Evolutionary conservation across 164 flowering plant species (phyloP), one percentile per base, ranked within the genome.

Genomic region (Chimonanthus praecox): DNA sequence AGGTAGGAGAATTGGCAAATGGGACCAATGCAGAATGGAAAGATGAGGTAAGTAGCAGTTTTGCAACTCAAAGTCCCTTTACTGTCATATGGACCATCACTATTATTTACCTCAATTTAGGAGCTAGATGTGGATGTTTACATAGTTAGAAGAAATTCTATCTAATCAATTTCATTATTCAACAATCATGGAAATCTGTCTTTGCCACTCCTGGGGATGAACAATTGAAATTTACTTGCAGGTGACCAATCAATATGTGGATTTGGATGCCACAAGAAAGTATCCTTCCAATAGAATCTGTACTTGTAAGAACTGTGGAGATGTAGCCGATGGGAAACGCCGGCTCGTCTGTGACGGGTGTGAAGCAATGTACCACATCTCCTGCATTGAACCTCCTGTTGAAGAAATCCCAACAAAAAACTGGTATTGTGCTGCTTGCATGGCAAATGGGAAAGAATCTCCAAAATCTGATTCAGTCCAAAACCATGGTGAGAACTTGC

Each of bases 341-440:
- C 81, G 83, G 80, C 82, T 92, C n/a, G 85, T 91, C 8, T 92
- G 98, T 81, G 92, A 93, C 82, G 82, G 89, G 21, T 95, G 99
- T 79, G 92, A 91, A 77, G 91, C 85, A 47, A 84, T 87, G 79
- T 87, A 86, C 82, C 99, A 94, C 71, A 73, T 91, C 65, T 80
- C 87, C 71, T 91, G 98, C 71, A 84, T 88, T 67, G 75, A 87
- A 71, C 91, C 97, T 49, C 83, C 87, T 58, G 78, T 87, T 43
- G 80, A 80, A 73, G 87, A 82, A 78, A 86, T 87, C 75, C 90
- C 93, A 15, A 73, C 71, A 0, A 83, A 73, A 72, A 88, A 83
- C 76, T 90, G 98, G 95, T 91, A 86, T 68, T 92, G 98, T 83
- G 76, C 78, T 21, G 77, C 70, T 54, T 92, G 99, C 84, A 79